Evolutionary conservation across 495 filamentous ascomycete species (phyloP).

Genomic region (Aspergillus panamensis): DNA sequence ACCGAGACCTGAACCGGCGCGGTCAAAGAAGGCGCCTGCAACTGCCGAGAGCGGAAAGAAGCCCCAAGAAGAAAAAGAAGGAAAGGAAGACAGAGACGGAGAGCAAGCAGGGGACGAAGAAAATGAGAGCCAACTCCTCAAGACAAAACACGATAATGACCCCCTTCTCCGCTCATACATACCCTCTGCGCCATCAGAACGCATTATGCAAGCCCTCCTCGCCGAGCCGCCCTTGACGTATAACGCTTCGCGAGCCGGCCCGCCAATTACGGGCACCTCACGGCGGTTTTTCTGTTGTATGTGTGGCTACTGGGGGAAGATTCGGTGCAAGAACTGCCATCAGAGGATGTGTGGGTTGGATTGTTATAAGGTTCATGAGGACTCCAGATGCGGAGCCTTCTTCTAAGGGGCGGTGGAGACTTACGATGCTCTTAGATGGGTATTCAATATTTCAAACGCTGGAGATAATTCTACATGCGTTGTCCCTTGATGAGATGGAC

Average conservation of each 20-base stretch:
- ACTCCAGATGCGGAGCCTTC: constrained; percentile 71
- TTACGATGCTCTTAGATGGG: too few relatives aligned
- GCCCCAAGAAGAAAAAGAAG: constrained; percentile 26
- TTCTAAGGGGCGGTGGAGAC: constrained; percentile 23
- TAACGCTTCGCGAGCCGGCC: constrained; percentile 64
- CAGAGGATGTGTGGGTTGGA: constrained; percentile 74
- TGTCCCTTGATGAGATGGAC: too few relatives aligned
- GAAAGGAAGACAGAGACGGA: constrained; percentile 12
- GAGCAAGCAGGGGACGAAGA: constrained; percentile 4
- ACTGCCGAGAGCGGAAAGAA: constrained; percentile 3
- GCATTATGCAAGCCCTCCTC: constrained; percentile 64
- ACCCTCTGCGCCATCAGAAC: constrained; percentile 61
- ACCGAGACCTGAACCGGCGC: constrained; percentile 19
- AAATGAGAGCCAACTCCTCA: constrained; percentile 36
- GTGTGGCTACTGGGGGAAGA: constrained; percentile 90
- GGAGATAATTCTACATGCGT: too few relatives aligned
- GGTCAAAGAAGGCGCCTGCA: constrained; percentile 11
- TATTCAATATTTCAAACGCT: too few relatives aligned
- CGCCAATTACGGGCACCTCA: constrained; percentile 52
- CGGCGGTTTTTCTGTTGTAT: constrained; percentile 75
- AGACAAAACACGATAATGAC: constrained; percentile 52
- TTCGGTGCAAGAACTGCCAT: constrained; percentile 81
- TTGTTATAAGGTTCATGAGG: constrained; percentile 75
- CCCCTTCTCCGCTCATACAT: constrained; percentile 60
- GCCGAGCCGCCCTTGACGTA: constrained; percentile 75